Conservation (phyloP, 495 filamentous ascomycete genomes). For the Aspergillus saccharolyticus region DNA sequence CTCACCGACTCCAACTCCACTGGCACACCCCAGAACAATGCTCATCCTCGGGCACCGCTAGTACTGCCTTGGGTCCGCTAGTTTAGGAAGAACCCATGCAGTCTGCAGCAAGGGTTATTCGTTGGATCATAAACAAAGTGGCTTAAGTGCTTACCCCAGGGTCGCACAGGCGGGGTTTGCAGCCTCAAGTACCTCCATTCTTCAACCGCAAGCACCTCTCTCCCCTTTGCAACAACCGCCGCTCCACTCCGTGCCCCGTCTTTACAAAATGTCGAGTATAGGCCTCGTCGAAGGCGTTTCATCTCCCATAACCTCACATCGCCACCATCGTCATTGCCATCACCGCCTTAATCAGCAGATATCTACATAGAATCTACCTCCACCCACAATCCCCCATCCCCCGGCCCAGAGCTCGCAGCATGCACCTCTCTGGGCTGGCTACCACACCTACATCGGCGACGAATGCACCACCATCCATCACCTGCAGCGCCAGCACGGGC, state of each 20-base stretch:
- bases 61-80: too few species aligned
- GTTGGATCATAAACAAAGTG: not conserved
- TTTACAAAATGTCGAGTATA: too few species aligned
- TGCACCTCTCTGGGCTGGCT: constrained; percentile 38
- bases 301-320: too few species aligned
- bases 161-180: not conserved
- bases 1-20: too few species aligned
- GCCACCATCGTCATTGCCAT: too few species aligned
- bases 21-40: too few species aligned
- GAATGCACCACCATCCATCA: constrained; percentile 31
- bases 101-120: not conserved
- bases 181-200: not conserved
- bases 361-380: constrained; percentile 25
- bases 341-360: constrained; percentile 1
- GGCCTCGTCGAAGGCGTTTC: too few species aligned
- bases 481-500: constrained; percentile 40
- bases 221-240: too few species aligned
- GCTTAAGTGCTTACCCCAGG: not conserved
- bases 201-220: too few species aligned
- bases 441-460: constrained; percentile 38
- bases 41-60: too few species aligned
- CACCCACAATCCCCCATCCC: constrained; percentile 37
- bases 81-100: too few species aligned
- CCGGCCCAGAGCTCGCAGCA: constrained; percentile 33
- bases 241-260: too few species aligned